phyloP scores from a whole-genome alignment of 106 monocot species.

The Ottelia alismoides region DNA sequence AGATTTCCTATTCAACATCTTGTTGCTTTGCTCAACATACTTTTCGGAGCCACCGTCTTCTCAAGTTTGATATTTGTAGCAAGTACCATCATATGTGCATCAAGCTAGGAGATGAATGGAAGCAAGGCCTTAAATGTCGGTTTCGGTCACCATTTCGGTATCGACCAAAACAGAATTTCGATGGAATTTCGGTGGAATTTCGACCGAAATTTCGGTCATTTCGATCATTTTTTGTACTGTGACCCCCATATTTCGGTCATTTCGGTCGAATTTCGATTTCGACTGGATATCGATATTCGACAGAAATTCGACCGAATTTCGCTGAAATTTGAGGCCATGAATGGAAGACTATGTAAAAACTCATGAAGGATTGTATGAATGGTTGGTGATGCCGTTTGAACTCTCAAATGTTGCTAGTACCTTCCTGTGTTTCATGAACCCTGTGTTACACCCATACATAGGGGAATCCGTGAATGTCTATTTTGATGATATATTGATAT shows the following conservation, averaged over 20 bases:
- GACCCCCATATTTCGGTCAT: no score
- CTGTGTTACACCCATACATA: not conserved
- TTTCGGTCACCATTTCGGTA: no score
- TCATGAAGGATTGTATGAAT: not conserved
- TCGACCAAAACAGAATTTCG: no score
- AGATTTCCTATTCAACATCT: not conserved
- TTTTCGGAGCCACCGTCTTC: not conserved
- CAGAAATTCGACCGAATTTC: no score
- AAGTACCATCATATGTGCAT: conserved; percentile 3
- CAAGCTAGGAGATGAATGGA: conserved; percentile 4
- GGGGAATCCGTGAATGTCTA: not conserved
- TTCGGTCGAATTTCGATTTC: no score
- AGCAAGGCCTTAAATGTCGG: no score
- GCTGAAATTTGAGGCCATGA: no score
- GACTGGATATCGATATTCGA: no score
- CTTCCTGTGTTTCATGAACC: not conserved
- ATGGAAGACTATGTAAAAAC: not conserved
- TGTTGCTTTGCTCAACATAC: conserved; percentile 1
- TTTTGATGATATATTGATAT: conserved; percentile 4
- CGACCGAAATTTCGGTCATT: no score
- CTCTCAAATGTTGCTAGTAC: conserved; percentile 1
- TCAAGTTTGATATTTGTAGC: not conserved
- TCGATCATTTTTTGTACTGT: no score
- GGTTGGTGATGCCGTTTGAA: conserved; percentile 4
- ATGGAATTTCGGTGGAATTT: no score